Evolutionary conservation across 768 basidiomycete species (phyloP).

Genomic region (Russula sp.): DNA sequence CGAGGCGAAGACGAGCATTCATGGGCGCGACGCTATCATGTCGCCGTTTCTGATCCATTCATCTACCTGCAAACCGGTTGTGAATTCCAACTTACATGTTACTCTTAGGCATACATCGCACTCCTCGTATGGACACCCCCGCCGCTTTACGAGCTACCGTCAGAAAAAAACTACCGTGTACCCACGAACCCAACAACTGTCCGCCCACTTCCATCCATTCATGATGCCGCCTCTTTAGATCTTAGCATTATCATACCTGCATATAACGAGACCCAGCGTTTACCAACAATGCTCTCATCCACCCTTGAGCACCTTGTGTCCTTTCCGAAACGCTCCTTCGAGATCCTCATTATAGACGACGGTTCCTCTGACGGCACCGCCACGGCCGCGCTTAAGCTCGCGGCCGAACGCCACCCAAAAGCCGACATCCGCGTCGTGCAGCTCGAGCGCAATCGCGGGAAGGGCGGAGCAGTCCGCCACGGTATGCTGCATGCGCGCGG

Average conservation of each 20-base stretch:
- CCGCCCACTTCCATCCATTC: slow-evolving; percentile 48
- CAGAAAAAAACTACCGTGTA: slow-evolving; percentile 67
- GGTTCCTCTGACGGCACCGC: slow-evolving; percentile 78
- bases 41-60: slow-evolving; percentile 33
- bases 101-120: slow-evolving; percentile 55
- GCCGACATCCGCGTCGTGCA: slow-evolving; percentile 72
- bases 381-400: slow-evolving; percentile 56
- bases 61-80: neutral
- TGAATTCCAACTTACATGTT: neutral
- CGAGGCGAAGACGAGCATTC: slow-evolving; percentile 55
- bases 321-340: slow-evolving; percentile 48
- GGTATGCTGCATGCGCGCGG: slow-evolving; percentile 84
- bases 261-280: slow-evolving; percentile 80
- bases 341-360: slow-evolving; percentile 88
- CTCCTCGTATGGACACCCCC: slow-evolving; percentile 73
- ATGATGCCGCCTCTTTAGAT: slow-evolving; percentile 56
- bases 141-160: slow-evolving; percentile 52
- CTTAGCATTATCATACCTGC: slow-evolving; percentile 85
- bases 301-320: slow-evolving; percentile 61
- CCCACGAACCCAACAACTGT: slow-evolving; percentile 47
- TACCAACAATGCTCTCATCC: slow-evolving; percentile 78
- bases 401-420: slow-evolving; percentile 42
- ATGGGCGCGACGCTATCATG: slow-evolving; percentile 45
- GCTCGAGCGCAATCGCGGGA: slow-evolving; percentile 77
- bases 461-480: slow-evolving; percentile 90